Conservation (phyloP, 257 asterid species). For the Forsythia viridissima region DNA sequence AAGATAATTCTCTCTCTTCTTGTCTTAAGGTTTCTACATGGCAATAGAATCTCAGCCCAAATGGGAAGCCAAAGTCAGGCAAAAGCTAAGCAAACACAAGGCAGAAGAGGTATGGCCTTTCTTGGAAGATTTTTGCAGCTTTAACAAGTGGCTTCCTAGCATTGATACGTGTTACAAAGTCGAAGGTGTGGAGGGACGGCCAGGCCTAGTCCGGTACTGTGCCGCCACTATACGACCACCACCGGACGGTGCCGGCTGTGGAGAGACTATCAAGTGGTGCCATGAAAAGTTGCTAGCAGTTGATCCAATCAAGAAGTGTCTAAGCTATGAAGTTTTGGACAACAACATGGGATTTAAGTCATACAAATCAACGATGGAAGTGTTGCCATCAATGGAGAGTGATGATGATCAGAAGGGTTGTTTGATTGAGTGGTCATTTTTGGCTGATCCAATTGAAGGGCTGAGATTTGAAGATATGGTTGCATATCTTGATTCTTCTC, state of each 20-base stretch:
- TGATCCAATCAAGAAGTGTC: conserved; percentile 34
- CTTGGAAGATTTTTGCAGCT: conserved; percentile 61
- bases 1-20: neutral
- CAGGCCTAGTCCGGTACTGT: conserved; percentile 58
- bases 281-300: conserved; percentile 52
- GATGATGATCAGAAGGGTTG: conserved; percentile 37
- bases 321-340: conserved; percentile 52
- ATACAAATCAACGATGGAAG: conserved; percentile 44
- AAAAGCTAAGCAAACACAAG: conserved; percentile 37
- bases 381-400: conserved; percentile 28
- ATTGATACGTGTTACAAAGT: conserved; percentile 56
- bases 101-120: conserved; percentile 59
- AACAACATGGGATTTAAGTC: conserved; percentile 61
- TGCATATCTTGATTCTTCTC: conserved; percentile 34
- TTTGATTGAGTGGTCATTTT: conserved; percentile 67
- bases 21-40: conserved; percentile 27
- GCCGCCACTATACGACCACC: conserved; percentile 33
- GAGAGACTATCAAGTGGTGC: conserved; percentile 44
- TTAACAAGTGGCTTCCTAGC: conserved; percentile 61
- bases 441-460: conserved; percentile 64
- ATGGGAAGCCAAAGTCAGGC: conserved; percentile 67
- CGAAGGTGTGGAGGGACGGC: conserved; percentile 33
- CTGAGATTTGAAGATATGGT: conserved; percentile 39
- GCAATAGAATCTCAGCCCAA: conserved; percentile 31
- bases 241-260: conserved; percentile 24